These are phyloP conservation scores for Cordia subcordata DNA, from an alignment of 257 asterid species.

Conservation along the genomic window DNA sequence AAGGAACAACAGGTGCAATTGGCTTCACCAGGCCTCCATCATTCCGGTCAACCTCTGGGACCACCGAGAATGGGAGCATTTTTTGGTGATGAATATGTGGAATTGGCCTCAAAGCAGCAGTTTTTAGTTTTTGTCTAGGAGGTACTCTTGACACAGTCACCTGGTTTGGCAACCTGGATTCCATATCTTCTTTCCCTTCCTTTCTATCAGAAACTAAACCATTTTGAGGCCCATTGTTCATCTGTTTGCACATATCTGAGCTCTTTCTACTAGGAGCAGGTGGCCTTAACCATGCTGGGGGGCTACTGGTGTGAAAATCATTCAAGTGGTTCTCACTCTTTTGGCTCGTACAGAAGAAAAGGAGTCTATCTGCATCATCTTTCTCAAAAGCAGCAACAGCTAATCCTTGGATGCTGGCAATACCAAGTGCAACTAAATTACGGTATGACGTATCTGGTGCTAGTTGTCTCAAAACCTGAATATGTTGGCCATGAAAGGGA, in stretches of 20 bases:
- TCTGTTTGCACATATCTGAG: conserved; percentile 32
- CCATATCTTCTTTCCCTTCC: conserved; percentile 37
- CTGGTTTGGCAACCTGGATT: conserved; percentile 38
- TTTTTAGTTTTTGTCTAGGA: conserved; percentile 46
- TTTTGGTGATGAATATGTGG: conserved; percentile 94
- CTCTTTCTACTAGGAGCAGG: conserved; percentile 87
- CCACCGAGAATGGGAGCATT: conserved; percentile 88
- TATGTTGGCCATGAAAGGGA: background rate
- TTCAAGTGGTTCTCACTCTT: conserved; percentile 29
- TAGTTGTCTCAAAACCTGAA: conserved; percentile 89
- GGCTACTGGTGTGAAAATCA: conserved; percentile 31
- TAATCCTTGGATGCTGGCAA: conserved; percentile 81
- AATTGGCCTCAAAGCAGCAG: conserved; percentile 89
- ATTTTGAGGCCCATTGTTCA: conserved; percentile 22
- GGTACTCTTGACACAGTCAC: conserved; percentile 24
- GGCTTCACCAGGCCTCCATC: conserved; percentile 60
- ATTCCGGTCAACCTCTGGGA: conserved; percentile 36
- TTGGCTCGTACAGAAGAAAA: conserved; percentile 51
- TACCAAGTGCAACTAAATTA: conserved; percentile 80
- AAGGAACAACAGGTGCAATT: conserved; percentile 49
- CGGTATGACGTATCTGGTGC: conserved; percentile 89
- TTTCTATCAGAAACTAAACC: conserved; percentile 31
- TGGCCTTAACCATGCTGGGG: conserved; percentile 78
- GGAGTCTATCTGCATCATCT: conserved; percentile 78
- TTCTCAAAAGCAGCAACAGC: conserved; percentile 87